Percentiles rank a stretch among this genome's conserved stretches.
These are phyloP conservation scores for Keqinozyma sinolaborantium DNA, from an alignment of 1,139 yeast genomes.

Conservation along the genomic window DNA sequence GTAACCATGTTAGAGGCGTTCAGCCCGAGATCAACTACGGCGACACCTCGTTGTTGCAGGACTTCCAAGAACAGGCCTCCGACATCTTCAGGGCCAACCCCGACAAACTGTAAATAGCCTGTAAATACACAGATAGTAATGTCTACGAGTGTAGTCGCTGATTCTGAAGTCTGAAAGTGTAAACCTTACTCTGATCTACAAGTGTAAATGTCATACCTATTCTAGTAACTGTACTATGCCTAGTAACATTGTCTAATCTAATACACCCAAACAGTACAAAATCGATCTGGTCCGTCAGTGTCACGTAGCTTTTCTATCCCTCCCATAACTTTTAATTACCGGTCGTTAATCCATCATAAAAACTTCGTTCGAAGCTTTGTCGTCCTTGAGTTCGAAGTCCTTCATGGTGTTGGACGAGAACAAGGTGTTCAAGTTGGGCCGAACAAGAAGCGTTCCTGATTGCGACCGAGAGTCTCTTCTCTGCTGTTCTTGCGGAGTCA, in stretches of 20 bases:
- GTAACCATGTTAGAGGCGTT: slow-evolving; percentile 39
- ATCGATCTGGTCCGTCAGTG: no score
- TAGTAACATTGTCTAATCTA: no score
- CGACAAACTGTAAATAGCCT: slow-evolving; percentile 7
- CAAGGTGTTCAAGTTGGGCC: slow-evolving; percentile 23
- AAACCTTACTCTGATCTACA: no score
- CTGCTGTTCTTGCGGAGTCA: slow-evolving; percentile 73
- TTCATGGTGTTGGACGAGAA: slow-evolving; percentile 5
- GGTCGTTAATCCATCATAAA: slow-evolving; percentile 27
- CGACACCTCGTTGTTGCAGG: slow-evolving; percentile 21
- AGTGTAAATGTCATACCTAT: neutral
- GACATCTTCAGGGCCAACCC: slow-evolving; percentile 32
- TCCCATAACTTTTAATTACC: slow-evolving; percentile 1
- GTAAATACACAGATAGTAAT: no score
- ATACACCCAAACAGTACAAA: no score
- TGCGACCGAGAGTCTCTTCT: slow-evolving; percentile 63
- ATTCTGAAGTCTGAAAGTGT: no score
- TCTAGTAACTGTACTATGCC: neutral
- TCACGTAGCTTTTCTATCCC: neutral
- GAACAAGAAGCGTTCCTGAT: slow-evolving; percentile 39
- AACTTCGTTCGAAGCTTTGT: slow-evolving; percentile 11
- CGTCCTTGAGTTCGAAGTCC: slow-evolving; percentile 1
- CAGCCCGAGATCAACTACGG: slow-evolving; percentile 26
- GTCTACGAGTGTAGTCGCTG: no score
- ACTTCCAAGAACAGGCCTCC: slow-evolving; percentile 22